phyloP scores from a whole-genome alignment of 1,284 basidiomycete genomes.

The Boletellus sp. region DNA sequence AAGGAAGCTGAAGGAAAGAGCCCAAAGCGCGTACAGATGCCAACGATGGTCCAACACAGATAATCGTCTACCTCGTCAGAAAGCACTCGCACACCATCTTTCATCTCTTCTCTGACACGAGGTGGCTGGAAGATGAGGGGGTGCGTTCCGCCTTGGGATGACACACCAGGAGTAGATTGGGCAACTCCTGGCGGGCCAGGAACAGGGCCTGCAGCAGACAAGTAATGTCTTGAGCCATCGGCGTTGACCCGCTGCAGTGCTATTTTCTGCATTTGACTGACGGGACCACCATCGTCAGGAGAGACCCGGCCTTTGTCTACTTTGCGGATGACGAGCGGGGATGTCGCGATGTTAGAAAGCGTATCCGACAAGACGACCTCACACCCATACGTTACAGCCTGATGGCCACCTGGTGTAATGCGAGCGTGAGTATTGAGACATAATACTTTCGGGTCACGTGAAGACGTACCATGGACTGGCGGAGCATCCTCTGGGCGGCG shows the following conservation, averaged over 20 bases:
- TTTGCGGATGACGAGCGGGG: slow-evolving; percentile 87
- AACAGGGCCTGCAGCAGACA: slow-evolving; percentile 80
- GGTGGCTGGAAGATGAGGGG: slow-evolving; percentile 75
- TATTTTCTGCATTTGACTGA: slow-evolving; percentile 96
- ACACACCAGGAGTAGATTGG: slow-evolving; percentile 63
- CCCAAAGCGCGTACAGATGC: slow-evolving; percentile 71
- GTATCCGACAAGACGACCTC: slow-evolving; percentile 84
- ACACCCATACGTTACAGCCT: slow-evolving; percentile 88
- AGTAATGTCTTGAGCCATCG: slow-evolving; percentile 76
- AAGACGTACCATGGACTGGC: slow-evolving; percentile 52
- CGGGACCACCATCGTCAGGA: slow-evolving; percentile 81
- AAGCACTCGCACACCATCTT: slow-evolving; percentile 64
- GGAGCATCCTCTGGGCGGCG: slow-evolving; percentile 58
- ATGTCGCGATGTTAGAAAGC: slow-evolving; percentile 78
- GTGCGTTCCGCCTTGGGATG: slow-evolving; percentile 74
- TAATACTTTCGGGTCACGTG: slow-evolving; percentile 49
- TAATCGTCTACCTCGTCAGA: slow-evolving; percentile 91
- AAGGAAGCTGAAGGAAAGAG: slow-evolving; percentile 7
- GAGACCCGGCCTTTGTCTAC: slow-evolving; percentile 88
- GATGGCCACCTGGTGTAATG: slow-evolving; percentile 53
- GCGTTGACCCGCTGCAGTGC: slow-evolving; percentile 82
- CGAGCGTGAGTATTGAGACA: slow-evolving; percentile 38
- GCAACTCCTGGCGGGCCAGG: slow-evolving; percentile 66
- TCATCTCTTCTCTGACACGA: slow-evolving; percentile 68
- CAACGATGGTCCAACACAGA: slow-evolving; percentile 93